phyloP scores from a whole-genome alignment of 1,284 basidiomycete species.

The Ceratobasidium sp. region DNA sequence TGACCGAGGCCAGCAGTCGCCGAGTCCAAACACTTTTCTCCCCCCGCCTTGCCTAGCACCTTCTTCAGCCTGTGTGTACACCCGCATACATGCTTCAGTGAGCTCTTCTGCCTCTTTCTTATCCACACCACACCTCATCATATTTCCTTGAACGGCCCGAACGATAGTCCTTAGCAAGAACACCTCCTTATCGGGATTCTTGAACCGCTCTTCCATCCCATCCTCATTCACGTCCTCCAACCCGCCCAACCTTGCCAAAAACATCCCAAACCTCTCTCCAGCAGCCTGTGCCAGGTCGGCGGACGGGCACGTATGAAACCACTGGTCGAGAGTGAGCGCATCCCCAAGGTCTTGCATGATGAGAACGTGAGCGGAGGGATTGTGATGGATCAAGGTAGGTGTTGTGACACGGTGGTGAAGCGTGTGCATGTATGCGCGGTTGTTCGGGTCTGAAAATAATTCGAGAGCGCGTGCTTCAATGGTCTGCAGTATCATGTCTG shows the following conservation, averaged over 20 bases:
- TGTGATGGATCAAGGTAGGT: slow-evolving; percentile 14
- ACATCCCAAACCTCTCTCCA: slow-evolving; percentile 6
- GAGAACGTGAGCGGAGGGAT: neutral
- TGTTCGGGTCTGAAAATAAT: neutral
- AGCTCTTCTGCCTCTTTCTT: neutral
- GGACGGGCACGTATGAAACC: neutral
- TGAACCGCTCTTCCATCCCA: neutral
- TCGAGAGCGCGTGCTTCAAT: slow-evolving; percentile 30
- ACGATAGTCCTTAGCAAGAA: neutral
- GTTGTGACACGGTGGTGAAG: neutral
- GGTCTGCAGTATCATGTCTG: neutral
- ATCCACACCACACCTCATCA: slow-evolving; percentile 22
- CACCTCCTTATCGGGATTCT: neutral
- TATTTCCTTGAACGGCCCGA: neutral
- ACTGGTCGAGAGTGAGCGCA: slow-evolving; percentile 3
- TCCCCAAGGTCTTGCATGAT: slow-evolving; percentile 28
- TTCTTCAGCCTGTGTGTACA: no score
- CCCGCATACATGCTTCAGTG: neutral
- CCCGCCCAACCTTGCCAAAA: slow-evolving; percentile 11
- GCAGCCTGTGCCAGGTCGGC: neutral
- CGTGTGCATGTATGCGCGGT: slow-evolving; percentile 28
- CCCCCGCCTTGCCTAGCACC: neutral
- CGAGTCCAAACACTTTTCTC: slow-evolving; percentile 7
- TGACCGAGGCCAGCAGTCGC: slow-evolving; percentile 26
- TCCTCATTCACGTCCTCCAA: neutral